Percentiles rank a stretch among this genome's conserved stretches.
These are phyloP conservation scores for Mrakia gelida DNA, from an alignment of 768 basidiomycete species.

Conservation along the genomic window DNA sequence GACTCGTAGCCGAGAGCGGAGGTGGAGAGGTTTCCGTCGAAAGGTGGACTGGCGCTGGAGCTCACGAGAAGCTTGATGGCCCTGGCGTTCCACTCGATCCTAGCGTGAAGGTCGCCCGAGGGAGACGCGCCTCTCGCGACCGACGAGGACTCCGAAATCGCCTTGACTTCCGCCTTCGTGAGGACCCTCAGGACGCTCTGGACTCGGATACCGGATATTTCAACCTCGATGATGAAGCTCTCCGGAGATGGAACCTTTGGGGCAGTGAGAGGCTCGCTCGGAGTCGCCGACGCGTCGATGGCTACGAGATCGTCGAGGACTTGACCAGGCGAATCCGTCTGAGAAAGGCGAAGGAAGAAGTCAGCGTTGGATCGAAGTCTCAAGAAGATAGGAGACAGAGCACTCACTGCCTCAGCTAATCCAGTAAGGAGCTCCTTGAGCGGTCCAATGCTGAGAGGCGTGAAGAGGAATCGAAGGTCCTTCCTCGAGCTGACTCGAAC, in stretches of 20 bases:
- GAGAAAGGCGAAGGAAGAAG: background rate
- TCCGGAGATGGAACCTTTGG: background rate
- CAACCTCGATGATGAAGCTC: slow-evolving; percentile 5
- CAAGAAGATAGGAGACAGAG: background rate
- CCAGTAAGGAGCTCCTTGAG: background rate
- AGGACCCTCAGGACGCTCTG: slow-evolving; percentile 16
- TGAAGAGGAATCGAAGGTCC: slow-evolving; percentile 16
- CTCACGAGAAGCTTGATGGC: background rate
- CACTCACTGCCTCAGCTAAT: background rate
- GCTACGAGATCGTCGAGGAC: slow-evolving; percentile 1
- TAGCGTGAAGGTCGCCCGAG: slow-evolving; percentile 3
- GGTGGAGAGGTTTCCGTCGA: background rate
- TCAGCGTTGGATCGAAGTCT: background rate
- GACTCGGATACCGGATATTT: background rate
- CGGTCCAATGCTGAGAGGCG: background rate
- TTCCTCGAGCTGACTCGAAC: background rate
- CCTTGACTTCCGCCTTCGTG: background rate
- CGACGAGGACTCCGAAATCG: slow-evolving; percentile 5
- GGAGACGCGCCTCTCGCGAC: background rate
- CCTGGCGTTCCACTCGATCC: slow-evolving; percentile 11
- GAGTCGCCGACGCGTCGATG: background rate
- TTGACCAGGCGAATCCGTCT: background rate
- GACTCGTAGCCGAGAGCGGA: background rate
- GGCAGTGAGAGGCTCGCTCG: background rate
- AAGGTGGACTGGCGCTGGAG: background rate